Conservation (phyloP, 2,329 filamentous ascomycete species). For the Arthrinium puccinioides region DNA sequence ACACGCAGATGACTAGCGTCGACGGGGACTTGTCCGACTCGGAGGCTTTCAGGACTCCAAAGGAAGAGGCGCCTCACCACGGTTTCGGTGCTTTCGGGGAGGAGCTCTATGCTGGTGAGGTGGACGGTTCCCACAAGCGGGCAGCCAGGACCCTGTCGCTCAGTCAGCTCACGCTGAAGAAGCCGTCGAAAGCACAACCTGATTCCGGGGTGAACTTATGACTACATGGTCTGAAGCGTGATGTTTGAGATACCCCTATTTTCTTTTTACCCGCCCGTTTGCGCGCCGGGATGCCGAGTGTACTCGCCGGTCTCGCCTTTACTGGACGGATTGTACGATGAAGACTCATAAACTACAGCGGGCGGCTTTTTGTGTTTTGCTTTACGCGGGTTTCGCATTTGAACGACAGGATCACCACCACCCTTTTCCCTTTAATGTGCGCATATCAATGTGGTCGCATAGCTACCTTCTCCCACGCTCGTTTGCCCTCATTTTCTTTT, state of each 20-base stretch:
- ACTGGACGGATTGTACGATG: neutral
- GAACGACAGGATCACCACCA: neutral
- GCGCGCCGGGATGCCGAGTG: neutral
- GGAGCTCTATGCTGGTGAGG: slow-evolving; percentile 30
- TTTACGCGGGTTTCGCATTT: neutral
- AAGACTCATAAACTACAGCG: no score
- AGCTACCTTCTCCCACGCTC: neutral
- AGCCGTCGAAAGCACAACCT: slow-evolving; percentile 18
- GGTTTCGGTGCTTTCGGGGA: slow-evolving; percentile 35
- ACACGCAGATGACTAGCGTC: slow-evolving; percentile 17
- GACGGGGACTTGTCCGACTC: slow-evolving; percentile 23
- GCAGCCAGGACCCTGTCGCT: slow-evolving; percentile 59
- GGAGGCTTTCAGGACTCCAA: slow-evolving; percentile 45
- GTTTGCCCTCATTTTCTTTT: slow-evolving; percentile 2
- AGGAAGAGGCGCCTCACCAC: slow-evolving; percentile 32
- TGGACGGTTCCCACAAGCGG: slow-evolving; percentile 34
- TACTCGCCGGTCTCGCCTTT: neutral
- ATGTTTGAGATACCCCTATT: neutral
- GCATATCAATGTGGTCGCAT: neutral
- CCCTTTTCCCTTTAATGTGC: neutral
- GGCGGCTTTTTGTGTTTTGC: no score
- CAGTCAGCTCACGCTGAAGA: slow-evolving; percentile 48
- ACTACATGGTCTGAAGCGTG: slow-evolving; percentile 23
- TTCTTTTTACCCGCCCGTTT: no score
- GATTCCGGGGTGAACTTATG: slow-evolving; percentile 20